Evolutionary conservation across 2,329 filamentous ascomycete species (phyloP), one percentile per base, ranked within the genome.

Genomic region (Cordyceps cateniannulata): DNA sequence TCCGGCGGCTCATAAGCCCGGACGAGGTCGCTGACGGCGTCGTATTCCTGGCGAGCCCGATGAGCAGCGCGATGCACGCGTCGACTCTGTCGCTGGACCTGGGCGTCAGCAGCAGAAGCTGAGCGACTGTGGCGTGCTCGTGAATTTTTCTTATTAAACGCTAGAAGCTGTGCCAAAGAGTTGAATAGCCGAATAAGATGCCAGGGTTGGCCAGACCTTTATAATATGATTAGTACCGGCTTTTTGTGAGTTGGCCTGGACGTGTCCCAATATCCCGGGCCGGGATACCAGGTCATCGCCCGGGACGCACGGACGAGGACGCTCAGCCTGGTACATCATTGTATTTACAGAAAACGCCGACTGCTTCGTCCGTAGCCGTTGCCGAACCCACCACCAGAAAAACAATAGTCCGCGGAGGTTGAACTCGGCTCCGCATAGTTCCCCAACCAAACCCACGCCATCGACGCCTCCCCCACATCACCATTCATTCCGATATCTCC

Each of bases 1-100:
- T 55, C n/a, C 12, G 9, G 40, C 42, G 53, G 6, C 53, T 55
- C n/a, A 14, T 55, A 12, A 10, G 65, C 67, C 12, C 70, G 18
- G 80, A 83, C 25, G 82, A 85, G 69, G 77, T 85, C 63, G 80
- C 79, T 0, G 81, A 85, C 63, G 71, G 74, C 35, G 77, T 84
- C 27, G 71, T 78, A 0, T 81, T 82, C 61, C 66, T 85, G 61
- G 79, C 77, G 20, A 82, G 79, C 35, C 73, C 77, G 1, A 75
- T 82, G 73, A 78, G 78, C 60, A 83, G 80, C 60, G 84, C 76
- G 65, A 79, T 84, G 69, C 75, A 78, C 55, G 81, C 81, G 1
- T 71, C 76, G 27, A 38, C 53, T 25, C 27, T 47, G 53, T 47
- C 8, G 29, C 44, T 47, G 42, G 53, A 47, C 6, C 12, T 56